Evolutionary conservation across 257 asterid species (phyloP).

Genomic region (Ocimum tenuiflorum): DNA sequence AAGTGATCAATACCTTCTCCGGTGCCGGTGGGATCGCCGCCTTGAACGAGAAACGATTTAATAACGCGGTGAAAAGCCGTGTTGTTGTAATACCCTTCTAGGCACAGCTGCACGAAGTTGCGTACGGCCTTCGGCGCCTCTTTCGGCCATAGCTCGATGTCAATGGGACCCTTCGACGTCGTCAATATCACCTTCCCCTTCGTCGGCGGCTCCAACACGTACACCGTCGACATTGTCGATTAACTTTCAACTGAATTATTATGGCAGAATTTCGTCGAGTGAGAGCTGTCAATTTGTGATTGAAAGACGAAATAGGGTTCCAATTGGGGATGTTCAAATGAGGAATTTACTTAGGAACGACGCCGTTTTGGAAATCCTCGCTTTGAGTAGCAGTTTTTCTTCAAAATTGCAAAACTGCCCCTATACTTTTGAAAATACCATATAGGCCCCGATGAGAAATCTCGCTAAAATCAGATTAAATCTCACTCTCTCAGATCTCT

Average conservation of each 20-base stretch:
- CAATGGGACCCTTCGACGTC: constrained; percentile 81
- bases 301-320: constrained; percentile 11
- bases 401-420: not conserved
- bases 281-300: not conserved
- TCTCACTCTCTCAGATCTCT: constrained; percentile 28
- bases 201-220: constrained; percentile 97
- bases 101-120: constrained; percentile 92
- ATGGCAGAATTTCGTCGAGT: not conserved
- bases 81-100: constrained; percentile 76
- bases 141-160: constrained; percentile 97
- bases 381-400: not conserved
- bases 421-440: not conserved
- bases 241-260: not conserved
- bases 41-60: constrained; percentile 76
- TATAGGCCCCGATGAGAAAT: constrained; percentile 4
- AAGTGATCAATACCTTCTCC: constrained; percentile 50
- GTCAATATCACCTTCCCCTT: constrained; percentile 76
- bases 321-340: constrained; percentile 14
- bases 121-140: constrained; percentile 97
- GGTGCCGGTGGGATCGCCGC: constrained; percentile 83
- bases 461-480: constrained; percentile 23
- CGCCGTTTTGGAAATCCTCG: not conserved
- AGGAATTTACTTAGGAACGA: constrained; percentile 5
- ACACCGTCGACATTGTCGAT: constrained; percentile 69
- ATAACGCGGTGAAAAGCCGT: constrained; percentile 83